Percentiles rank a stretch among this genome's conserved stretches.
phyloP scores from a whole-genome alignment of 352 stramenopile genomes.

The Phytophthora rubi region DNA sequence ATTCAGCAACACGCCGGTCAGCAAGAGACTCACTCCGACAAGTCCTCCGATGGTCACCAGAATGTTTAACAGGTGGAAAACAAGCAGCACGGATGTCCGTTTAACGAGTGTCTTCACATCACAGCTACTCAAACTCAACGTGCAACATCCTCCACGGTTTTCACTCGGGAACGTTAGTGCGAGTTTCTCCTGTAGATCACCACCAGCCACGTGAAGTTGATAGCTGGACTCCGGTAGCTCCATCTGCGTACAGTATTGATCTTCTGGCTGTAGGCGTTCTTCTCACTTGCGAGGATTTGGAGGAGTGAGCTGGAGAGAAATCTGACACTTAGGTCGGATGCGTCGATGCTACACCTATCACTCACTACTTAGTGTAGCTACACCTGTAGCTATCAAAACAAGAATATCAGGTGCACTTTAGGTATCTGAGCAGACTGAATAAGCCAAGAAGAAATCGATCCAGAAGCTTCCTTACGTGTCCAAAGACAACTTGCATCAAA shows the following conservation, averaged over 20 bases:
- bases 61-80: conserved; percentile 20
- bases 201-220: conserved; percentile 2
- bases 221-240: neutral
- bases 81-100: neutral
- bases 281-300: neutral
- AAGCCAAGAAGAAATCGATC: too few species aligned
- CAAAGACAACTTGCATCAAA: neutral
- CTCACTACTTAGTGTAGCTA: neutral
- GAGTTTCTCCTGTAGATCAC: neutral
- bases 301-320: neutral
- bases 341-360: neutral
- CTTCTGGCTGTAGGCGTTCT: neutral
- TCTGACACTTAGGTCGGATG: neutral
- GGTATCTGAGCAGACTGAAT: too few species aligned
- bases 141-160: neutral
- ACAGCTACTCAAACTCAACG: neutral
- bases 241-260: neutral
- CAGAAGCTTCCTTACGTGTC: neutral
- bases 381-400: neutral
- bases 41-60: conserved; percentile 9
- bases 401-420: too few species aligned
- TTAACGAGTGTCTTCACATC: neutral
- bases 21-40: neutral
- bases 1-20: neutral
- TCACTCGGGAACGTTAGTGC: neutral